Evolutionary conservation across 371 early-diverging fungal genomes (phyloP), one percentile per base, ranked within the genome.

Genomic region (Syncephalastrum monosporum): DNA sequence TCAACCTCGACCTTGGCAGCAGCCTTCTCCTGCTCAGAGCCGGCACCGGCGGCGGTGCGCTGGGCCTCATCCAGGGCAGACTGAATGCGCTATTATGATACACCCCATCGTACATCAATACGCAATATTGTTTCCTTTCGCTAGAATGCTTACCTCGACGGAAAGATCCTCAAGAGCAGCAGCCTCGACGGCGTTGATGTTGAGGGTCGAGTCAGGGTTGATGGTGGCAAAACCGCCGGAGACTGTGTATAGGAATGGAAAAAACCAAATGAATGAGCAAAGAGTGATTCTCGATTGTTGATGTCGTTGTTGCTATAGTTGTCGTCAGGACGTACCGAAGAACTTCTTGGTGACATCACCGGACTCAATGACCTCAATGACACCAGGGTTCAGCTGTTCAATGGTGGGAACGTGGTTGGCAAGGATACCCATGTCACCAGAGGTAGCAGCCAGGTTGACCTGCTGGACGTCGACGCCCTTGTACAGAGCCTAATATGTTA

Each of bases 401-500:
- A 98, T 91, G 55, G 91, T 87, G 27, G 98, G 95, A 59, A 98
- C 96, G 86, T 98, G 99, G 82, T 92, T 90, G 69, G 96, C 95
- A 50, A 98, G 88, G 65, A 98, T 90, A 95, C 98, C 99, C 92
- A 98, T 92, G 73, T 95, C 96, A 64, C 99, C 99, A 51, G 93
- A 91, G 47, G 91, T 87, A 25, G 95, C 90, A 50, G 95, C 83
- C 73, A 97, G 74, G 83, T 98, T 96, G 68, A 98, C 96, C 77
- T 95, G 96, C 54, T 88, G 85, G 57, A 93, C 96, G 68, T 86
- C 85, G 55, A 72, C 64, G 61, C 84, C 83, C 73, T 88, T 87
- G 80, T 90, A 83, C 51, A 96, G 63, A 57, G 90, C 67, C 87
- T 88, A 56, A 43, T 24, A 10, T 29, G 7, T 29, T 4, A 33